Base-by-base conservation (phyloP, 2,329 filamentous ascomycete species). In the Aureobasidium sp. region DNA sequence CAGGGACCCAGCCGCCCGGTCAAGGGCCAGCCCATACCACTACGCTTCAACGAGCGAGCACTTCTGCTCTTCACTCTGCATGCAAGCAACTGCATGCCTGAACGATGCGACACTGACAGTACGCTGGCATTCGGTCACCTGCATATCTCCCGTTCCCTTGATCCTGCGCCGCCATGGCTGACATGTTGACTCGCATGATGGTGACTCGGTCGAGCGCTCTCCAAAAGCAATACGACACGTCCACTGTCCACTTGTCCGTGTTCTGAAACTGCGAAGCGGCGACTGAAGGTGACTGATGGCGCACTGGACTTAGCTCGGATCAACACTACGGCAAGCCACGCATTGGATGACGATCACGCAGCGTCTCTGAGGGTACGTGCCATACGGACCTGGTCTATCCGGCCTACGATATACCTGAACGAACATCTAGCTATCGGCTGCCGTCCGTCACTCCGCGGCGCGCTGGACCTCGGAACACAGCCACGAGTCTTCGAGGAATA, bases 1-100 rank as follows among this genome's bases (percentile, higher is more conserved):
- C 57, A 60, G 57, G 57, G 35, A 60, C 33, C 57, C 57, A 42
- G 44, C 57, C 57, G 57, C 57, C 57, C 57, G 57, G 57, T 60
- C 57, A 42, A 40, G 31, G 57, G 9, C 54, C 54, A 59, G 54
- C 54, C 54, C 33, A 47, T n/a, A 22, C 15, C 14, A 24, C 53
- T 35, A 19, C 39, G 12, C 15, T 29, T 17, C 42, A 15, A 19
- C 22, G 53, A 45, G 29, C 27, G 42, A 35, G 14, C 40, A 29
- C 14, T 42, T 33, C 22, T 39, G 49, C 33, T 53, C 31, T 53
- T 39, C 49, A 14, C 27, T 27, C 15, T 27, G 22, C 49, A 37
- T 39, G 27, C 19, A 4, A 56, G 39, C 29, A 22, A 19, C n/a
- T 22, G 24, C 31, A 54, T 42, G 24, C 24, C 22, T 40, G 52